Conservation (phyloP, 2,329 filamentous ascomycete genomes). For the Gnomoniopsis smithogilvyi region DNA sequence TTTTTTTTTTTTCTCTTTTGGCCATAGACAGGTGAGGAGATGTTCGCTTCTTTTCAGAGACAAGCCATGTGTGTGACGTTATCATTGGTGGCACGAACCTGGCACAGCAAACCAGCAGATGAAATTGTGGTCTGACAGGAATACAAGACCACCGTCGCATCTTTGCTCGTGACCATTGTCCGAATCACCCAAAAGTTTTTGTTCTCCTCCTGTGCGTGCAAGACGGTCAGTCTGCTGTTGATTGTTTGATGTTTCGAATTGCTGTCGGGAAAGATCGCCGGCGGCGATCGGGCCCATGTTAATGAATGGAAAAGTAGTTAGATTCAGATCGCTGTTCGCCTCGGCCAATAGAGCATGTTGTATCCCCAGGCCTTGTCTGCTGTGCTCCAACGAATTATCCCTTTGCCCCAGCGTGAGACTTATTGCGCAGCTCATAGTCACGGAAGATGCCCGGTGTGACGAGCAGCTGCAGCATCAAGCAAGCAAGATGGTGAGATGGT, state of each 20-base stretch:
- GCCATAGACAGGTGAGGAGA: not conserved
- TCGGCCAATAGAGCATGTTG: not conserved
- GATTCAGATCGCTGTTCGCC: not conserved
- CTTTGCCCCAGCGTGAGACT: not conserved
- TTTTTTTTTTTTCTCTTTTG: not conserved
- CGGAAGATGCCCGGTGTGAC: not conserved
- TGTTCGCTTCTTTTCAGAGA: constrained; percentile 1
- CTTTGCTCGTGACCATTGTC: not conserved
- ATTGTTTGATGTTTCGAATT: not conserved
- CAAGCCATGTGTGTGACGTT: constrained; percentile 6
- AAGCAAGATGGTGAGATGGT: not conserved
- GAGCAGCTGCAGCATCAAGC: not conserved
- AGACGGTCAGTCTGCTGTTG: not conserved
- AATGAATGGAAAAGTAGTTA: not conserved
- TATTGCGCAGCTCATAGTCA: not conserved
- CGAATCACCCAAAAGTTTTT: not conserved
- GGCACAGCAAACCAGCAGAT: constrained; percentile 3
- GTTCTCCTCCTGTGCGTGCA: not conserved
- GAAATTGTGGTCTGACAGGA: constrained; percentile 12
- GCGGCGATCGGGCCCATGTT: not conserved
- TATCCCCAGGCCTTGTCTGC: not conserved
- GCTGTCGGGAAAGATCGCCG: not conserved
- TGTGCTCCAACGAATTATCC: not conserved
- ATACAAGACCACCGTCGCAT: constrained; percentile 2
- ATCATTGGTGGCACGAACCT: constrained; percentile 1